Evolutionary conservation across 805 yeast genomes (phyloP).

Genomic region (Wickerhamiella shivajii): DNA sequence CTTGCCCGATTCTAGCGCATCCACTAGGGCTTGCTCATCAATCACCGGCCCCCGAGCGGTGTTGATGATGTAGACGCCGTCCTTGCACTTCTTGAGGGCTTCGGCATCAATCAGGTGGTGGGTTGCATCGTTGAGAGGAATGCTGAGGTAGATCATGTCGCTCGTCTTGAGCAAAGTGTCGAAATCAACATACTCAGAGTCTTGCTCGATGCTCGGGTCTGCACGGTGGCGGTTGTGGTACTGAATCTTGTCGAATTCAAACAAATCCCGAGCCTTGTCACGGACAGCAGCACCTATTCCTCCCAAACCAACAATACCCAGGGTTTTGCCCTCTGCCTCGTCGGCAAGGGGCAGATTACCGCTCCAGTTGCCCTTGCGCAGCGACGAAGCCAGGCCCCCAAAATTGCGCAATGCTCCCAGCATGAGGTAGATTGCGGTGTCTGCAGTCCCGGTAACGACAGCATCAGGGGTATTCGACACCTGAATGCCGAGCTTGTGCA

Average conservation of each 20-base stretch:
- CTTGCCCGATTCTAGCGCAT: constrained; percentile 35
- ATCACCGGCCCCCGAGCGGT: constrained; percentile 50
- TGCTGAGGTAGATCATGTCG: constrained; percentile 36
- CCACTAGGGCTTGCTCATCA: constrained; percentile 37
- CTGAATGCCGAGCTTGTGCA: constrained; percentile 31
- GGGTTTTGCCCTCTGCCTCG: constrained; percentile 36
- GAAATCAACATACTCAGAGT: constrained; percentile 30
- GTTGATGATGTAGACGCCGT: constrained; percentile 39
- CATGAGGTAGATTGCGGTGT: constrained; percentile 37
- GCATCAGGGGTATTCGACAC: constrained; percentile 39
- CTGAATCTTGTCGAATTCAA: constrained; percentile 36
- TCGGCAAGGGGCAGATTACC: constrained; percentile 32
- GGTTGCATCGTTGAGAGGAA: constrained; percentile 41
- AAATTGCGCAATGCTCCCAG: constrained; percentile 39
- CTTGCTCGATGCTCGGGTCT: constrained; percentile 33
- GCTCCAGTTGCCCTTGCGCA: constrained; percentile 35
- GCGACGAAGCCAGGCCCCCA: constrained; percentile 28
- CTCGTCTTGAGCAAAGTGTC: constrained; percentile 34
- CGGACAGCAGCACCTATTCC: constrained; percentile 47
- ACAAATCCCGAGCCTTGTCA: constrained; percentile 32
- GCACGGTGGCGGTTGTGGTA: constrained; percentile 40
- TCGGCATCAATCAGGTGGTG: constrained; percentile 34
- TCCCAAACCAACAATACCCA: constrained; percentile 51
- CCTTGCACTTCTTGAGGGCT: constrained; percentile 35
- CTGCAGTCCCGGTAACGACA: constrained; percentile 44